Percentiles rank a stretch among this genome's conserved stretches.
Conservation (phyloP, 352 stramenopile species). For the Phytophthora boehmeriae region DNA sequence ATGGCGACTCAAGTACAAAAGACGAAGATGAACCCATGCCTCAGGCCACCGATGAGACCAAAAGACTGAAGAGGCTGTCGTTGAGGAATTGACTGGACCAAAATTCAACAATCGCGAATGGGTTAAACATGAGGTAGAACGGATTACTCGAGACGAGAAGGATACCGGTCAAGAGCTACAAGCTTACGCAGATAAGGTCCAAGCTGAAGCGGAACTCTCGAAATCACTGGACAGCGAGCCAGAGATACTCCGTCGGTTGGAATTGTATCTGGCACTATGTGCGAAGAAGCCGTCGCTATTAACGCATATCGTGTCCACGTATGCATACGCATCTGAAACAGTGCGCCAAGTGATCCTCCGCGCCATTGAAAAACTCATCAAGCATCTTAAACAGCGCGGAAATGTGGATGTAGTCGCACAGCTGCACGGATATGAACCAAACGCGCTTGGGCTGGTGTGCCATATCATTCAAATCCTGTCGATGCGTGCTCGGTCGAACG, state of each 20-base stretch:
- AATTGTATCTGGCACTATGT: conserved; percentile 75
- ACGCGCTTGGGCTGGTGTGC: conserved; percentile 69
- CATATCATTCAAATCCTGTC: conserved; percentile 82
- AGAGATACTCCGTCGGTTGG: conserved; percentile 71
- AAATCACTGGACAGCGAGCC: conserved; percentile 49
- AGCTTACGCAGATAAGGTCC: conserved; percentile 46
- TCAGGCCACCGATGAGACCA: conserved; percentile 12
- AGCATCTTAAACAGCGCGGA: conserved; percentile 77
- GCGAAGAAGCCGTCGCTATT: conserved; percentile 78
- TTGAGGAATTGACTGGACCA: conserved; percentile 9
- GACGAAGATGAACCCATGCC: conserved; percentile 38
- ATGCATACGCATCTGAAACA: conserved; percentile 61
- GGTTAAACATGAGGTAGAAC: conserved; percentile 36
- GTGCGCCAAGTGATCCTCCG: conserved; percentile 75
- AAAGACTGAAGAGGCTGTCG: conserved; percentile 11
- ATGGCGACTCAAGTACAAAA: conserved; percentile 4
- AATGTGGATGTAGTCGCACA: conserved; percentile 67
- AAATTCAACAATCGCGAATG: conserved; percentile 15
- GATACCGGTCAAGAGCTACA: conserved; percentile 38
- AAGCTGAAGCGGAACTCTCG: conserved; percentile 43
- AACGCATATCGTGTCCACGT: conserved; percentile 60
- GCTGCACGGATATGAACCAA: conserved; percentile 63
- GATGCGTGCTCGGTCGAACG: conserved; percentile 41
- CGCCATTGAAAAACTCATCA: conserved; percentile 87
- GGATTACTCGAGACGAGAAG: conserved; percentile 31